Evolutionary conservation across 768 basidiomycete species (phyloP).

Genomic region (Russula earlei): DNA sequence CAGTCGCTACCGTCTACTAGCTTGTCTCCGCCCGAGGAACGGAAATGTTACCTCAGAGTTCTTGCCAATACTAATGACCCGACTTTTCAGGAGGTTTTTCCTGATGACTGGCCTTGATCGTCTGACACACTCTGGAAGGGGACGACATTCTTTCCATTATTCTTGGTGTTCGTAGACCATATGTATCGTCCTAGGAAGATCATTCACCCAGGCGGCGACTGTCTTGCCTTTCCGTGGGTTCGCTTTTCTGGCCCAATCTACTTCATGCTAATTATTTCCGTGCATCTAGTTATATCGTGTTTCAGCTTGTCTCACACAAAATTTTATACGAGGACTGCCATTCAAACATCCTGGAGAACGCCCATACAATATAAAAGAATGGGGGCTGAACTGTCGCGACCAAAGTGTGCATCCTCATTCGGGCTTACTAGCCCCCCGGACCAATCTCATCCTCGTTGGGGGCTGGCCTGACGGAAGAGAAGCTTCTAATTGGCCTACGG

Average conservation of each 20-base stretch:
- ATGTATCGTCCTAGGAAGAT: background rate
- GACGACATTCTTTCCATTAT: constrained; percentile 41
- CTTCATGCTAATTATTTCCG: constrained; percentile 22
- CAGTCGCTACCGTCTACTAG: too few relatives aligned
- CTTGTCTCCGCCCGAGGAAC: too few relatives aligned
- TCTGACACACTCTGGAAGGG: constrained; percentile 27
- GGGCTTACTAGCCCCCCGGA: background rate
- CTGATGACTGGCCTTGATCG: too few relatives aligned
- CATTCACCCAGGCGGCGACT: constrained; percentile 34
- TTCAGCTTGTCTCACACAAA: constrained; percentile 48
- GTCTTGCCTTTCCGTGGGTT: constrained; percentile 43
- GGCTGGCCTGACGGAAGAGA: constrained; percentile 19
- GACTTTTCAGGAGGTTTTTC: too few relatives aligned
- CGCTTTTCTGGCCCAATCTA: background rate
- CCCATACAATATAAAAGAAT: background rate
- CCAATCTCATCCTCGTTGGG: background rate
- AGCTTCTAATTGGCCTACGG: constrained; percentile 29
- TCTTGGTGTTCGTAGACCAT: constrained; percentile 34
- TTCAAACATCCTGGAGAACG: background rate
- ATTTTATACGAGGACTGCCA: constrained; percentile 38
- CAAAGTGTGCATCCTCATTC: background rate
- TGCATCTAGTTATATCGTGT: constrained; percentile 43
- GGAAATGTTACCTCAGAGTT: too few relatives aligned
- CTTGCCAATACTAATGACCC: too few relatives aligned
- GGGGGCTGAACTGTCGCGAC: background rate